These are phyloP conservation scores for Mucor plumbeus DNA, from an alignment of 371 early-diverging fungal species.

Conservation along the genomic window DNA sequence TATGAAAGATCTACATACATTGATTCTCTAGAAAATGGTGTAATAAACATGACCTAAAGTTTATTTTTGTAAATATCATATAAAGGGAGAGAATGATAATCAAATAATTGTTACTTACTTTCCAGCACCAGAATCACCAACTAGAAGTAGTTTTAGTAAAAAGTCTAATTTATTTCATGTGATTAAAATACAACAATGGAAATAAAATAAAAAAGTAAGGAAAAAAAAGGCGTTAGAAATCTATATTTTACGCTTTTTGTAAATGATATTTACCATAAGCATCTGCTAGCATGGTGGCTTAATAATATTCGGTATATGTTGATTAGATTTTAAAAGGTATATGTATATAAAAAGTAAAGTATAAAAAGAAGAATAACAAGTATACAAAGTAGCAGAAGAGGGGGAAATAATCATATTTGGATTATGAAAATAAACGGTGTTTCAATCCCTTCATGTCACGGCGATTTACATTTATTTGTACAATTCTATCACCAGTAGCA, in stretches of 20 bases:
- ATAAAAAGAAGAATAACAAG: not conserved
- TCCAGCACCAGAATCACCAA: conserved; percentile 70
- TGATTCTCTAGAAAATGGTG: conserved; percentile 71
- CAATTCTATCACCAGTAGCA: not conserved
- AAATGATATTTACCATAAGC: conserved; percentile 44
- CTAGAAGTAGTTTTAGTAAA: conserved; percentile 62
- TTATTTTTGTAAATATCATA: not conserved
- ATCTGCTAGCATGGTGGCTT: conserved; percentile 47
- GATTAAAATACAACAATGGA: not conserved
- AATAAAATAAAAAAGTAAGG: too few relatives aligned
- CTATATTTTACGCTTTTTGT: not conserved
- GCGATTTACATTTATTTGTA: not conserved
- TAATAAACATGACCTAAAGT: conserved; percentile 64
- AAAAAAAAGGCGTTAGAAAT: not conserved
- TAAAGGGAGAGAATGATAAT: not conserved
- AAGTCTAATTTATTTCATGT: conserved; percentile 43
- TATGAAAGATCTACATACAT: conserved; percentile 42
- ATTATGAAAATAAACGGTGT: not conserved
- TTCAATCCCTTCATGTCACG: not conserved
- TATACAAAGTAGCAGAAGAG: not conserved
- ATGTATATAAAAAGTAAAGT: not conserved
- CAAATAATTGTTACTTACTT: conserved; percentile 45
- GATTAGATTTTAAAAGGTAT: conserved; percentile 6
- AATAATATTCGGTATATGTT: conserved; percentile 2
- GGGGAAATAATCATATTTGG: not conserved